Conservation (phyloP, 2,329 filamentous ascomycete genomes). For the Colletotrichum graminicola region DNA sequence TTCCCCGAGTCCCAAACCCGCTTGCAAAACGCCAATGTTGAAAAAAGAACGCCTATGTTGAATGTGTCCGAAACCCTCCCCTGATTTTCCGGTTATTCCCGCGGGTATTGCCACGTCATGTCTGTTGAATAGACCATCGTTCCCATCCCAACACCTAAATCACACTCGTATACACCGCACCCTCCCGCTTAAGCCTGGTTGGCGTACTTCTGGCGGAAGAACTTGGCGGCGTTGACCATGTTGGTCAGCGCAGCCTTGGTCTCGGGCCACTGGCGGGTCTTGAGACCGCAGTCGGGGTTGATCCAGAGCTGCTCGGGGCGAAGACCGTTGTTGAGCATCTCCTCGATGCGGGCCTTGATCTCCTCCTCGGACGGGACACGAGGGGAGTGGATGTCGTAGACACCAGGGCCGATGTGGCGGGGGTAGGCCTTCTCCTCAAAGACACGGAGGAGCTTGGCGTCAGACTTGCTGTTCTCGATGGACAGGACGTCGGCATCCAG, state of each 20-base stretch:
- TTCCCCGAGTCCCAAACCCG: conserved; percentile 42
- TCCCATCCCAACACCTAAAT: conserved; percentile 42
- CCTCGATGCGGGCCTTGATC: conserved; percentile 96
- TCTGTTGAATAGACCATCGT: conserved; percentile 44
- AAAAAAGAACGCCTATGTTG: conserved; percentile 45
- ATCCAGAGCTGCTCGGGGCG: conserved; percentile 99
- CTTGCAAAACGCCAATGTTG: conserved; percentile 44
- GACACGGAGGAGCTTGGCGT: conserved; percentile 98
- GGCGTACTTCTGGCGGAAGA: conserved; percentile 90
- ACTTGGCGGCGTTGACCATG: conserved; percentile 99
- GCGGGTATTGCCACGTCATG: conserved; percentile 42
- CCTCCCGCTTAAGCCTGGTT: conserved; percentile 39
- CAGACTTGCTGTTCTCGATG: conserved; percentile 99
- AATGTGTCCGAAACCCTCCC: conserved; percentile 41
- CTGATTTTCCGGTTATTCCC: conserved; percentile 43
- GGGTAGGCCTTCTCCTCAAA: conserved; percentile 98
- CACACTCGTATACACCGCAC: conserved; percentile 38
- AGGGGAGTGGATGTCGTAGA: conserved; percentile 99
- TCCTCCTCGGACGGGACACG: conserved; percentile 97
- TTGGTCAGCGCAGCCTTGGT: conserved; percentile 96
- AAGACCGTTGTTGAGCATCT: conserved; percentile 94
- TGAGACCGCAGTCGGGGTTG: conserved; percentile 98
- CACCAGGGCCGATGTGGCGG: conserved; percentile 97
- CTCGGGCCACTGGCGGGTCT: conserved; percentile 99
- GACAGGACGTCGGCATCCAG: conserved; percentile 98